Evolutionary conservation across 2,329 filamentous ascomycete species (phyloP), one percentile per base, ranked within the genome.

Genomic region (Incumbomyces lentus): DNA sequence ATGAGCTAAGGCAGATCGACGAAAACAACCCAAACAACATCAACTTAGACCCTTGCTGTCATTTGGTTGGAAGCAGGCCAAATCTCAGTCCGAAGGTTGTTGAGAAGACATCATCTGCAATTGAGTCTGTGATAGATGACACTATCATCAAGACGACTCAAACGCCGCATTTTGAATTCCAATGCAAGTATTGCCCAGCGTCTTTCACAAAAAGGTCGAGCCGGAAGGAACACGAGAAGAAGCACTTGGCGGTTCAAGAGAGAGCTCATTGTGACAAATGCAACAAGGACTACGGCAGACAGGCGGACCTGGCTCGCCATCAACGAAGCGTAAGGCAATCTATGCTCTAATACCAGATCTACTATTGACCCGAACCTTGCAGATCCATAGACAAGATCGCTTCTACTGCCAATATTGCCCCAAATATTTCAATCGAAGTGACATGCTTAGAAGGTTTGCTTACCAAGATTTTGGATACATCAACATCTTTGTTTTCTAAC

Each of bases 271-370:
- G 46, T 22, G 8, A 12, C n/a, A 34, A 29, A 13, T 48, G 46
- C 26, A 30, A 31, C 22, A 48, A 43, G 19, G 26, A 36, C 19
- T 48, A 35, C 26, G 40, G 33, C n/a, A 26, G 46, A 32, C 32
- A 13, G 16, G 46, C 38, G 6, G 46, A 48, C 37, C 32, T 35
- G 10, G 38, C 39, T 14, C 39, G 46, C 5, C 46, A 48, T 26
- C n/a, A 37, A n/a, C 40, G 38, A n/a, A 43, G 38, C n/a, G 39
- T 42, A 32, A 32, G 45, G 33, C 14, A 5, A 11, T 6, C 5
- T 6, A n/a, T 16, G 11, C n/a, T 12, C 16, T 26, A 17, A 8
- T 26, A 26, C 8, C 14, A 16, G 12, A 16, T 13, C 11, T 16
- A 6, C n/a, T 29, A 11, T 6, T 14, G 6, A 33, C 16, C 33